phyloP scores from a whole-genome alignment of 2,329 filamentous ascomycete species.

The Pseudovirgaria hyperparasitica region DNA sequence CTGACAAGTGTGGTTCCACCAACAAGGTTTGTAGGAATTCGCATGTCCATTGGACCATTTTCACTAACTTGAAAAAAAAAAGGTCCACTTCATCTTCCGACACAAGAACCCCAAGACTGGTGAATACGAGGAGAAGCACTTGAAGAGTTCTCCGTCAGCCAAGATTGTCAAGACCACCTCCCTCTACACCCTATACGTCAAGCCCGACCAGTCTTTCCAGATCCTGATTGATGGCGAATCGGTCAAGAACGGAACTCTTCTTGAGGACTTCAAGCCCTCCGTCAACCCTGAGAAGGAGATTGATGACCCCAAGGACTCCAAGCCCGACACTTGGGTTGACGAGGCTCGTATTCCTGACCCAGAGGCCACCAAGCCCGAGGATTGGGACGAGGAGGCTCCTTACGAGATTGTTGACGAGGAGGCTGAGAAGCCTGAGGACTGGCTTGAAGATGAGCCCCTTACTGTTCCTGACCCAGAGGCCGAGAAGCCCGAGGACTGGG shows the following conservation, averaged over 20 bases:
- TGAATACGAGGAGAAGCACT: slow-evolving; percentile 99
- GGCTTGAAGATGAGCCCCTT: slow-evolving; percentile 80
- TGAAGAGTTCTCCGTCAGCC: slow-evolving; percentile 69
- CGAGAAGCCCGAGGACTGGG: slow-evolving; percentile 97
- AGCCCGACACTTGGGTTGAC: slow-evolving; percentile 94
- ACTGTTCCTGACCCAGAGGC: slow-evolving; percentile 86
- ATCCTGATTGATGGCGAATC: slow-evolving; percentile 85
- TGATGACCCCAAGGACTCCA: slow-evolving; percentile 82
- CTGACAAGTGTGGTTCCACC: slow-evolving; percentile 96
- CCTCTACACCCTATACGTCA: slow-evolving; percentile 93
- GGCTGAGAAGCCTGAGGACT: slow-evolving; percentile 84
- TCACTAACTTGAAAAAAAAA: slow-evolving; percentile 9
- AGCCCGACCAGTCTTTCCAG: slow-evolving; percentile 89
- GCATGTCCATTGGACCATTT: slow-evolving; percentile 1
- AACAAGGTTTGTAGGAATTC: slow-evolving; percentile 62
- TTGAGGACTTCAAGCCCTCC: slow-evolving; percentile 86
- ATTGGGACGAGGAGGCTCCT: slow-evolving; percentile 98
- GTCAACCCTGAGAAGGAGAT: slow-evolving; percentile 95
- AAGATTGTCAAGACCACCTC: slow-evolving; percentile 84
- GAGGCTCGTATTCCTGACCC: slow-evolving; percentile 83
- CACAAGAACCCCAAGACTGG: slow-evolving; percentile 99
- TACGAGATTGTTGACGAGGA: slow-evolving; percentile 93
- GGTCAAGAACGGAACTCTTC: slow-evolving; percentile 77
- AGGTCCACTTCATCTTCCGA: slow-evolving; percentile 91
- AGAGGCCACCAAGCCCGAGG: slow-evolving; percentile 88